Conservation (phyloP, 2,329 filamentous ascomycete species). For the Colletotrichum melonis region DNA sequence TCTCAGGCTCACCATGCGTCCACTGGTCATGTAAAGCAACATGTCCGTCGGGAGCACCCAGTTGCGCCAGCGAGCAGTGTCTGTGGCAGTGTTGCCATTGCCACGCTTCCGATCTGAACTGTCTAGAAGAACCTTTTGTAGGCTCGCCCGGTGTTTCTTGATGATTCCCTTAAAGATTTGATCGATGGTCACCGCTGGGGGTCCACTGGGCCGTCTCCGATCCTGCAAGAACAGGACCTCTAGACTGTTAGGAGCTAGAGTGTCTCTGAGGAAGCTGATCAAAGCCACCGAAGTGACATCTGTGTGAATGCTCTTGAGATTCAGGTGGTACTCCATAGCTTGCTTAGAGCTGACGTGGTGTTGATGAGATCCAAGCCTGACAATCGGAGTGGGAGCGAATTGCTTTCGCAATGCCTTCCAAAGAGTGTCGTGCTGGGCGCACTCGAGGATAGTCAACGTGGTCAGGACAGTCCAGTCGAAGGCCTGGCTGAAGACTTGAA, state of each 20-base stretch:
- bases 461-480: constrained; percentile 82
- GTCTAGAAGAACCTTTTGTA: constrained; percentile 80
- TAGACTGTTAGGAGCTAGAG: constrained; percentile 81
- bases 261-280: constrained; percentile 80
- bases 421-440: constrained; percentile 77
- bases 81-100: constrained; percentile 39
- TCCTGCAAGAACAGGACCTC: constrained; percentile 84
- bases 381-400: constrained; percentile 59
- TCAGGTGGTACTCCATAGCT: constrained; percentile 68
- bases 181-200: constrained; percentile 71
- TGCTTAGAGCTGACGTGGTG: constrained; percentile 43
- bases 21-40: constrained; percentile 79
- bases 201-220: constrained; percentile 55
- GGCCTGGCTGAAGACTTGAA: constrained; percentile 75
- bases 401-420: constrained; percentile 78
- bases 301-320: constrained; percentile 79
- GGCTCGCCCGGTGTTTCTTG: constrained; percentile 75
- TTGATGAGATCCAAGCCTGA: constrained; percentile 15
- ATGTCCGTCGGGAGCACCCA: constrained; percentile 80
- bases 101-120: constrained; percentile 64
- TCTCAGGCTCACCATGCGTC: constrained; percentile 76
- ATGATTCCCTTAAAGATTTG: constrained; percentile 78
- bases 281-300: constrained; percentile 77
- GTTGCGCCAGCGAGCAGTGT: constrained; percentile 66
- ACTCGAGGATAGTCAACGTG: constrained; percentile 79